Evolutionary conservation across 495 filamentous ascomycete species (phyloP).

Genomic region (Xylaria palmicola): DNA sequence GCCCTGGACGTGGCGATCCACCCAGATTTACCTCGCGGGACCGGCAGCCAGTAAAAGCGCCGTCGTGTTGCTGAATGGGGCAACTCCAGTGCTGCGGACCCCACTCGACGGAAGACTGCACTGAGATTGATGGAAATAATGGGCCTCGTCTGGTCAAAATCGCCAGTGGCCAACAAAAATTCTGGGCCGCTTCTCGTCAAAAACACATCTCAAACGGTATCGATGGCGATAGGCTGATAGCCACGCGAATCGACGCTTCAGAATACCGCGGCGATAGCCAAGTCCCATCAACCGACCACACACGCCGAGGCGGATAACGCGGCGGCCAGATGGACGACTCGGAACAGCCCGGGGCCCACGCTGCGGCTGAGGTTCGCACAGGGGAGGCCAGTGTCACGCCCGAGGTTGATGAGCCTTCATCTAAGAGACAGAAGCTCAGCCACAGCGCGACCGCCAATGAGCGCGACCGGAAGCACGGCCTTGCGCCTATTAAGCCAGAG

Average conservation of each 20-base stretch:
- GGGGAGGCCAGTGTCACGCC: constrained; percentile 3
- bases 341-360: constrained; percentile 8
- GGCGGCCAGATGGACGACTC: neutral
- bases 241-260: neutral
- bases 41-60: neutral
- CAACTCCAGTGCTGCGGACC: neutral
- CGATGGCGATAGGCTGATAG: neutral
- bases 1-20: neutral
- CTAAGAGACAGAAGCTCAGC: constrained; percentile 30
- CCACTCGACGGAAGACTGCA: neutral
- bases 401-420: constrained; percentile 25
- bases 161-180: constrained; percentile 11
- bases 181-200: neutral
- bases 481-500: constrained; percentile 84
- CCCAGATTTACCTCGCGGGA: neutral
- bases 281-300: no score
- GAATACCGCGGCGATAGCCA: neutral
- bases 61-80: neutral
- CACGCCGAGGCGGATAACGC: neutral
- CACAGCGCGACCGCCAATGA: constrained; percentile 26
- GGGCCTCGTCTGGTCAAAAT: constrained; percentile 9
- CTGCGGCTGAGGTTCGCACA: constrained; percentile 7
- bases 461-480: constrained; percentile 56
- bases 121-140: constrained; percentile 8
- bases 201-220: neutral